A percentile compares a stretch with the other conserved stretches of the same genome.
Evolutionary conservation across 176 grass and related monocot species (phyloP).

Genomic region (Musa troglodytarum): DNA sequence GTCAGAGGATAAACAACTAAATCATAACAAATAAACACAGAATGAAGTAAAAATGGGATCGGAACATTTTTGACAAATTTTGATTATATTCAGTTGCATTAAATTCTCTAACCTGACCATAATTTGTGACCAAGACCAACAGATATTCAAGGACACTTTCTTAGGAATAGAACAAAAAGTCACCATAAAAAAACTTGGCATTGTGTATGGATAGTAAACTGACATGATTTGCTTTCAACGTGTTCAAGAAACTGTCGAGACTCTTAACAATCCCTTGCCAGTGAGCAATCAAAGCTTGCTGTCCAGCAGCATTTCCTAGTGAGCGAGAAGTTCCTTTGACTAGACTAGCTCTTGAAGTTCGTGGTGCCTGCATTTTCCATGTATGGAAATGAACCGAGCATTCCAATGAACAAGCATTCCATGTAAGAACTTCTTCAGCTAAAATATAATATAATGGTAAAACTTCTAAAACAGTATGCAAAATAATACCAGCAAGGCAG

Average conservation of each 20-base stretch:
- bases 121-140: background rate
- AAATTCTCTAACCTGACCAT: too few species aligned
- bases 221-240: constrained; percentile 80
- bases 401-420: background rate
- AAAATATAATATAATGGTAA: constrained; percentile 19
- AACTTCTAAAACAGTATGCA: background rate
- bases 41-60: background rate
- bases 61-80: too few species aligned
- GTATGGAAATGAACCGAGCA: background rate
- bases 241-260: constrained; percentile 82
- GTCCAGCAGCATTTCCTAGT: constrained; percentile 59
- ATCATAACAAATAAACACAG: background rate
- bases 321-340: constrained; percentile 86
- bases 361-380: constrained; percentile 47
- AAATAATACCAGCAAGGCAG: background rate
- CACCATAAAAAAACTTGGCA: constrained; percentile 4
- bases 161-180: constrained; percentile 19
- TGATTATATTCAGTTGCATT: too few species aligned
- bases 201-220: constrained; percentile 29
- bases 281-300: constrained; percentile 92
- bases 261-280: constrained; percentile 98
- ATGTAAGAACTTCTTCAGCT: background rate
- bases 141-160: background rate
- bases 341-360: constrained; percentile 97
- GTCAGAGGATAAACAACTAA: constrained; percentile 12